Evolutionary conservation across 208 protist species (phyloP).

Genomic region (Trypanosoma caninum): DNA sequence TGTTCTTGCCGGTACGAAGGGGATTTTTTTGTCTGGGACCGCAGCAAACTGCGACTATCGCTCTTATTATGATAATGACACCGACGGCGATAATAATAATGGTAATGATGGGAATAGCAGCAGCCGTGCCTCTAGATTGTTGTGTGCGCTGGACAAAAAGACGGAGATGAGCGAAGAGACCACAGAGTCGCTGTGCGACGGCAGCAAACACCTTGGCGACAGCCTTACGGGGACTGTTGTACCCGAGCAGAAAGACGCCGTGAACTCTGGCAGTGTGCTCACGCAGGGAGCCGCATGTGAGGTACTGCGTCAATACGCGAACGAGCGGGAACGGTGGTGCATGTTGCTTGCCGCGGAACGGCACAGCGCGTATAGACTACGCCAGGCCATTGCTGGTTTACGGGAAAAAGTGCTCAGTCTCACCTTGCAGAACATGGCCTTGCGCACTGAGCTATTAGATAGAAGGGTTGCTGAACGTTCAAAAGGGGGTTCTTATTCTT

Average conservation of each 20-base stretch:
- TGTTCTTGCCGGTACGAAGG: neutral
- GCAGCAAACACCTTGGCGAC: too few relatives aligned
- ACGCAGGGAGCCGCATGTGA: neutral
- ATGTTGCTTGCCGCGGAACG: slow-evolving; percentile 21
- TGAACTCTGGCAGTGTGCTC: too few relatives aligned
- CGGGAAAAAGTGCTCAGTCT: slow-evolving; percentile 14
- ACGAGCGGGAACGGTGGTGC: slow-evolving; percentile 18
- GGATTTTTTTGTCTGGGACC: neutral
- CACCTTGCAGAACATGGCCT: slow-evolving; percentile 1
- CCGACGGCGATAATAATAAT: neutral
- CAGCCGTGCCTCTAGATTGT: too few relatives aligned
- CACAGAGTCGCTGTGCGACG: too few relatives aligned
- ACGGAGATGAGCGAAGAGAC: too few relatives aligned
- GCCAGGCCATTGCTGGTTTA: slow-evolving; percentile 9
- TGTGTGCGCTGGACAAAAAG: too few relatives aligned
- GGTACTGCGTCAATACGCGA: neutral
- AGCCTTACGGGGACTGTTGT: too few relatives aligned
- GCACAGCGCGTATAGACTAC: slow-evolving; percentile 10
- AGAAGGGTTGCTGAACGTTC: neutral
- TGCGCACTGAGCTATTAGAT: slow-evolving; percentile 3
- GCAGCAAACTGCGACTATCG: neutral
- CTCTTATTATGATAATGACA: neutral
- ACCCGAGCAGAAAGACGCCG: too few relatives aligned
- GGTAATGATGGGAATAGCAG: too few relatives aligned
- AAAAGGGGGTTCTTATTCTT: neutral